Evolutionary conservation across 345 rosid genomes (phyloP).

Genomic region (Citrus maxima): DNA sequence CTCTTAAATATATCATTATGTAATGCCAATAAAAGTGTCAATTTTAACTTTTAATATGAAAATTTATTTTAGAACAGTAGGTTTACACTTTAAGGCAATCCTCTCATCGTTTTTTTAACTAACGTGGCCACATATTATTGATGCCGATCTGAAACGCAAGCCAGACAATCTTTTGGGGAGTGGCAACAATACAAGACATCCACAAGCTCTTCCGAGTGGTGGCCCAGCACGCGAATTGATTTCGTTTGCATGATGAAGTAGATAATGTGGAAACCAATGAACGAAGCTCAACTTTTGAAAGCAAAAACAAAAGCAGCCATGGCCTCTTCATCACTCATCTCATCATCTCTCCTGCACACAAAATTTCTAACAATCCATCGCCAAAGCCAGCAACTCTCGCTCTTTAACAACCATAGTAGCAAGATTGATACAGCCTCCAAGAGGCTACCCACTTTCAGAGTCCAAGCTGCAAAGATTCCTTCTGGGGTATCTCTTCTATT

Average conservation of each 20-base stretch:
- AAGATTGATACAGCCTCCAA: slow-evolving; percentile 14
- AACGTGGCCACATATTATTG: slow-evolving; percentile 4
- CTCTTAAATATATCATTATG: too few species aligned
- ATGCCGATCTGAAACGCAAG: neutral
- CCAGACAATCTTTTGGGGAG: neutral
- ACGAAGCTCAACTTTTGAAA: neutral
- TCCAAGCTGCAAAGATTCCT: slow-evolving; percentile 66
- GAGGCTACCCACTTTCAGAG: slow-evolving; percentile 26
- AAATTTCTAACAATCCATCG: slow-evolving; percentile 15
- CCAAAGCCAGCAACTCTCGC: slow-evolving; percentile 13
- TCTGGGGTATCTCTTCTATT: slow-evolving; percentile 39
- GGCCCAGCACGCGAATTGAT: neutral
- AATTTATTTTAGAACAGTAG: too few species aligned
- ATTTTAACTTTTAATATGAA: neutral
- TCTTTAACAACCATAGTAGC: slow-evolving; percentile 6
- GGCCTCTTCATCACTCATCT: slow-evolving; percentile 28
- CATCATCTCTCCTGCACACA: slow-evolving; percentile 26
- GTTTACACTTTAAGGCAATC: too few species aligned
- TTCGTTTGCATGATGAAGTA: neutral
- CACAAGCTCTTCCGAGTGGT: neutral
- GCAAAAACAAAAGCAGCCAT: neutral
- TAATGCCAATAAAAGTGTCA: too few species aligned
- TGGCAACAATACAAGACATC: neutral
- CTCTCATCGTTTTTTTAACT: neutral
- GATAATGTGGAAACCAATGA: slow-evolving; percentile 8